phyloP scores from a whole-genome alignment of 371 early-diverging fungal species.

The Haplosporangium sp. region DNA sequence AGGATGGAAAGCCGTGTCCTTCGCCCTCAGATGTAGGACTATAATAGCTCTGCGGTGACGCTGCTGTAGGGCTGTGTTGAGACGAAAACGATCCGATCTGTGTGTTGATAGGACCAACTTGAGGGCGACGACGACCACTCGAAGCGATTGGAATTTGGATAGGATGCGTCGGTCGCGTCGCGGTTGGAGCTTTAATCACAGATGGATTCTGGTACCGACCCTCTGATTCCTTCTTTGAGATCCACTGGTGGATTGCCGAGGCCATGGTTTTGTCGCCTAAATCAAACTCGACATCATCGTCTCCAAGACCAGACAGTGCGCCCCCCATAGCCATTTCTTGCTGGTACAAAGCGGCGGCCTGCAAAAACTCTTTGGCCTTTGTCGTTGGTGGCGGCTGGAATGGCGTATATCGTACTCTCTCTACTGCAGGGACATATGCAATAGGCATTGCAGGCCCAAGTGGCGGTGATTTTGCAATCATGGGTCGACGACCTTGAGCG shows the following conservation, averaged over 20 bases:
- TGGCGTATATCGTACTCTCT: slow-evolving; percentile 58
- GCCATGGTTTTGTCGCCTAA: slow-evolving; percentile 46
- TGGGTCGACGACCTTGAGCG: slow-evolving; percentile 38
- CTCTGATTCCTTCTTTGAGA: slow-evolving; percentile 46
- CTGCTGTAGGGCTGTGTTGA: slow-evolving; percentile 23
- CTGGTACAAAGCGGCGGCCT: slow-evolving; percentile 48
- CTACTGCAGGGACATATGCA: slow-evolving; percentile 65
- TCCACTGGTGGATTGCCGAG: slow-evolving; percentile 51
- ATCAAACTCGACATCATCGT: slow-evolving; percentile 41
- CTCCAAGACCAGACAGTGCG: slow-evolving; percentile 28
- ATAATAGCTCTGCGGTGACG: slow-evolving; percentile 30
- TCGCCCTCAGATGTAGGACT: slow-evolving; percentile 16
- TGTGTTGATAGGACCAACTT: slow-evolving; percentile 29
- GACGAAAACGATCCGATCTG: slow-evolving; percentile 43
- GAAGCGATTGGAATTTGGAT: slow-evolving; percentile 31
- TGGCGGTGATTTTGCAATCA: slow-evolving; percentile 56
- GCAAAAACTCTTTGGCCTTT: slow-evolving; percentile 51
- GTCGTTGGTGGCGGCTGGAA: slow-evolving; percentile 56
- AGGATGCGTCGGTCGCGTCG: slow-evolving; percentile 23
- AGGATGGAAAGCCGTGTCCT: slow-evolving; percentile 5
- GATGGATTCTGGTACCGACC: slow-evolving; percentile 4
- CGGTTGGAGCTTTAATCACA: slow-evolving; percentile 5
- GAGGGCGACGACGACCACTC: slow-evolving; percentile 24
- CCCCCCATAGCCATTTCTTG: slow-evolving; percentile 35
- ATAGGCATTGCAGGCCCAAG: slow-evolving; percentile 61